Evolutionary conservation across 441 rosid genomes (phyloP), one percentile per base, ranked within the genome.

Genomic region (Bruguiera hainesii): DNA sequence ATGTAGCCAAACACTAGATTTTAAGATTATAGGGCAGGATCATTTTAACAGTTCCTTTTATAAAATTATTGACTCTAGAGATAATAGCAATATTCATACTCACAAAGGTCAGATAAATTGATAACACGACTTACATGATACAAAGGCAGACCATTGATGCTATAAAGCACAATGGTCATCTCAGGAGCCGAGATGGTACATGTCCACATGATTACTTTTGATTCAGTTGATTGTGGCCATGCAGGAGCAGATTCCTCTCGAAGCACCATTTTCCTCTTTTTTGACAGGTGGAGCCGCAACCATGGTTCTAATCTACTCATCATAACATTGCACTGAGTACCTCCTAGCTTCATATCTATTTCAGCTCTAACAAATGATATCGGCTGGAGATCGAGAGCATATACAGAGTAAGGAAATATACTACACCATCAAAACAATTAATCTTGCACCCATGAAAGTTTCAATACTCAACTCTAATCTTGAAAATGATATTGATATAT

Each of bases 121-220:
- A 55, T 23, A 23, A 18, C 42, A 77, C 61, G 60, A 82, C 98
- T 88, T 87, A 96, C 99, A 83, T 88, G 97, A 88, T 85, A 96
- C 64, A 96, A 63, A 3, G 98, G 93, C 60, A 69, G 70, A 68
- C 83, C 91, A 39, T 74, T 75, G 75, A 84, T 63, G 74, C 85
- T 79, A 71, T 85, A 84, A 18, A 96, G 82, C 79, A 89, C 84
- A 73, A 87, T 42, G 65, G 91, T 88, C 97, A 96, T 87, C 84
- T 96, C 99, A 73, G 98, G 99, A 66, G 99, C 98, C 56, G 99
- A 89, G 72, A 88, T 81, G 70, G 96, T 91, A 81, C 96, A 82
- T 23, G 99, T 91, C 99, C 99, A 96, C 87, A 88, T 83, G 53
- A 96, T 73, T 71, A 79, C 81, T 81, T 88, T 87, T 37, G 78